A percentile compares a stretch with the other conserved stretches of the same genome.
phyloP scores from a whole-genome alignment of 2,329 filamentous ascomycete species.

The Aspergillus chevalieri region DNA sequence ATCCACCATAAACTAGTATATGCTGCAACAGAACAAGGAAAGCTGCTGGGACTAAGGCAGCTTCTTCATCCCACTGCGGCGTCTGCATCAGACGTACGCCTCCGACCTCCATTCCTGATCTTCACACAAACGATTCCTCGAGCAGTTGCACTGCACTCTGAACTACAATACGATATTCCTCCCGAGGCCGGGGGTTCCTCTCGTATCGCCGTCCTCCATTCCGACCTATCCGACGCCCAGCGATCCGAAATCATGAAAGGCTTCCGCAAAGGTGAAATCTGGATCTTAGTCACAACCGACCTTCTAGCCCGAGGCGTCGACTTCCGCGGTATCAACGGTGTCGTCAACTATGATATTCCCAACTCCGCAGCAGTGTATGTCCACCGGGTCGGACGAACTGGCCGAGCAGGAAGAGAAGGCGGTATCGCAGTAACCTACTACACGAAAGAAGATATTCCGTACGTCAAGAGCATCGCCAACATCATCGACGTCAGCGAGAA shows the following conservation, averaged over 20 bases:
- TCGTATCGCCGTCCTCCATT: constrained; percentile 84
- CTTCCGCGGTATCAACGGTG: constrained; percentile 89
- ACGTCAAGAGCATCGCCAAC: constrained; percentile 85
- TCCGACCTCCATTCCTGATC: constrained; percentile 85
- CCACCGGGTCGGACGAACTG: constrained; percentile 86
- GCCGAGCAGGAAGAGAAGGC: constrained; percentile 77
- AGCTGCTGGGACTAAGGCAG: constrained; percentile 84
- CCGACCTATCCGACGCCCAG: constrained; percentile 68
- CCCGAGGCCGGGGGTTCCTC: constrained; percentile 75
- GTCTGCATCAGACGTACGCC: constrained; percentile 37
- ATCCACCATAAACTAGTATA: constrained; percentile 85
- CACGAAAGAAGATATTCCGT: constrained; percentile 88
- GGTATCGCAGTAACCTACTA: constrained; percentile 91
- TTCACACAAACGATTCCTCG: constrained; percentile 95
- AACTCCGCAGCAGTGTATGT: constrained; percentile 86
- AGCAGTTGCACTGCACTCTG: constrained; percentile 77
- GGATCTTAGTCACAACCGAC: constrained; percentile 95
- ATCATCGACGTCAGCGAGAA: constrained; percentile 81
- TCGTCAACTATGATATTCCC: constrained; percentile 96
- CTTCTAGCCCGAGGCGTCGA: constrained; percentile 87
- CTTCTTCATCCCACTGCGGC: constrained; percentile 70
- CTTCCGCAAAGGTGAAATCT: constrained; percentile 87
- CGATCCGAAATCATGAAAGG: constrained; percentile 78
- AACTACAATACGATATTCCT: constrained; percentile 92
- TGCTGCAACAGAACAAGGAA: constrained; percentile 86